Evolutionary conservation across 2,329 filamentous ascomycete genomes (phyloP), one percentile per base, ranked within the genome.

Genomic region (Pyrenophora seminiperda): DNA sequence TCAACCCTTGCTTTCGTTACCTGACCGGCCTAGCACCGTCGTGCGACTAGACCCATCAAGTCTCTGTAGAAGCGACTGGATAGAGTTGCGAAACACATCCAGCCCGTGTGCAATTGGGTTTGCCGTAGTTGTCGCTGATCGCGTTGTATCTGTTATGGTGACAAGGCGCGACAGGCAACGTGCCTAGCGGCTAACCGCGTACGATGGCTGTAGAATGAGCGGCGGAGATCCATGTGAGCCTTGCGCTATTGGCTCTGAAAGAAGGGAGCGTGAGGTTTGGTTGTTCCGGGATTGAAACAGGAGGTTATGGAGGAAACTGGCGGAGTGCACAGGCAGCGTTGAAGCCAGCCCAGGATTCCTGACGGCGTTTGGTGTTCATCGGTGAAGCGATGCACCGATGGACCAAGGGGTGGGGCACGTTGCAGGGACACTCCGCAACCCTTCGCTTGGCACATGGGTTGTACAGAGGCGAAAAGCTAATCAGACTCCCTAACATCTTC

Each of bases 321-420:
- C 30, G 13, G 30, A 14, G 2, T 32, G 30, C 13, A 32, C 4
- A 32, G 13, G 30, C 30, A 14, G 2, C 4, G 13, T 14, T 32
- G 13, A 32, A 32, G 13, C 30, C 13, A 14, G 30, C 30, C 13
- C 10, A 32, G 30, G 13, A 32, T 32, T 32, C 13, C 13, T 7
- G 30, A 32, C 30, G 13, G 30, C 3, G 30, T 32, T 13, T 14
- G 13, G 30, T 32, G 13, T 32, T 32, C 10, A 32, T 32, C 30
- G 30, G 30, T 30, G 27, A 5, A 32, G 30, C 30, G 13, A 32
- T 31, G 29, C 29, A 31, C 10, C 29, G 2, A n/a, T 5, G 10
- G 30, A 32, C 10, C 33, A 62, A 60, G 34, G 31, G 49, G 15
- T 15, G 47, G 30, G 27, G 27, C 27, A 9, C 27, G n/a, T n/a